Percentiles rank a stretch among this genome's conserved stretches.
Conservation (phyloP, 441 rosid species). For the Theobroma grandiflorum region DNA sequence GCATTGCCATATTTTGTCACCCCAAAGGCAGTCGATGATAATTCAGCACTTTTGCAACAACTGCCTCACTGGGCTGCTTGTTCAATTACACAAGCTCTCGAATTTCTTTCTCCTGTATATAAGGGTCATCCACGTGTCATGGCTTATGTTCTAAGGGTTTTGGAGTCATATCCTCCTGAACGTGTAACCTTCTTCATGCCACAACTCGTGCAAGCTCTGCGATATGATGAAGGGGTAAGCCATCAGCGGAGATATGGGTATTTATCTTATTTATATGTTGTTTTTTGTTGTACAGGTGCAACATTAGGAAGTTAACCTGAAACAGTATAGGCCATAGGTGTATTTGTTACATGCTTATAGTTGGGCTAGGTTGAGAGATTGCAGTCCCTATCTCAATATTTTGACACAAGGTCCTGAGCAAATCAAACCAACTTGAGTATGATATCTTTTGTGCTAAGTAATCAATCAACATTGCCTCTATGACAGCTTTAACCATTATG, state of each 20-base stretch:
- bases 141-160: constrained; percentile 98
- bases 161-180: constrained; percentile 98
- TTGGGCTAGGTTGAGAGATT: constrained; percentile 13
- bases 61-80: constrained; percentile 99
- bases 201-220: constrained; percentile 93
- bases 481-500: not conserved
- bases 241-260: constrained; percentile 24
- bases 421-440: not conserved
- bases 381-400: not conserved
- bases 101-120: constrained; percentile 87
- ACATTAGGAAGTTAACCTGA: constrained; percentile 22
- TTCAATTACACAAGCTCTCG: constrained; percentile 94
- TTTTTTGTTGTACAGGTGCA: constrained; percentile 10
- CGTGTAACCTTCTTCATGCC: constrained; percentile 98
- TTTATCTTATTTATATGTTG: constrained; percentile 18
- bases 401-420: not conserved
- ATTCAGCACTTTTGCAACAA: constrained; percentile 91
- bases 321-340: not conserved
- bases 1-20: constrained; percentile 96
- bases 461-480: constrained; percentile 8
- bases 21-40: constrained; percentile 90
- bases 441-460: constrained; percentile 1
- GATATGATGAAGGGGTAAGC: constrained; percentile 91
- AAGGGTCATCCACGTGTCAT: constrained; percentile 99
- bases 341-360: not conserved